Evolutionary conservation across 768 basidiomycete species (phyloP).

Genomic region (Boletellus sp.): DNA sequence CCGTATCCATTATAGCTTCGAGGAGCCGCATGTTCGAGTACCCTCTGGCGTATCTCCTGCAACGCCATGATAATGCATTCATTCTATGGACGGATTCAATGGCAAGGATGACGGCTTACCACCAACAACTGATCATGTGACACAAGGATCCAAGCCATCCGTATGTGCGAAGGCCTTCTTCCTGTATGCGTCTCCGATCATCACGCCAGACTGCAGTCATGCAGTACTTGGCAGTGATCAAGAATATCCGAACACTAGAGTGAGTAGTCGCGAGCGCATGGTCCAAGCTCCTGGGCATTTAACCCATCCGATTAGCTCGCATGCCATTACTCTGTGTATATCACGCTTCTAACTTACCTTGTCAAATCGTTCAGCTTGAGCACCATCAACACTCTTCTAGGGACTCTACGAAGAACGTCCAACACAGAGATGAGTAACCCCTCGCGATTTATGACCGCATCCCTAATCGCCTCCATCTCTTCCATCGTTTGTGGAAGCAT

Average conservation of each 20-base stretch:
- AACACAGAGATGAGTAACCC: constrained; percentile 84
- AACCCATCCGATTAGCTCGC: not conserved
- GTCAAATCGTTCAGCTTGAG: constrained; percentile 85
- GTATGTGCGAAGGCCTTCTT: constrained; percentile 45
- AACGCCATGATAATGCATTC: constrained; percentile 9
- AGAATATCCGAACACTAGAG: constrained; percentile 82
- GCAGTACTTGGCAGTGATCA: constrained; percentile 90
- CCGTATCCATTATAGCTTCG: constrained; percentile 62
- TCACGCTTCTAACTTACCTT: constrained; percentile 39
- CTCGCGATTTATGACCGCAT: constrained; percentile 78
- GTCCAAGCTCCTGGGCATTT: constrained; percentile 64
- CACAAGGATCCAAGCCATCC: constrained; percentile 46
- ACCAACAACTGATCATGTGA: constrained; percentile 65
- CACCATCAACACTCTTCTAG: constrained; percentile 79
- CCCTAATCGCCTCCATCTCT: constrained; percentile 79
- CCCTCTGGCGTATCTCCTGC: constrained; percentile 57
- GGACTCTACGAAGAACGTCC: constrained; percentile 81
- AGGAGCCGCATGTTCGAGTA: constrained; percentile 49
- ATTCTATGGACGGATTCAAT: not conserved
- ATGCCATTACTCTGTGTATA: not conserved
- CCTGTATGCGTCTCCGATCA: constrained; percentile 51
- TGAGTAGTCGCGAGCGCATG: constrained; percentile 84
- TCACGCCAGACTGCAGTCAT: constrained; percentile 74
- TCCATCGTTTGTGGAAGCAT: constrained; percentile 65
- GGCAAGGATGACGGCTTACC: constrained; percentile 44